Conservation (phyloP, 768 basidiomycete genomes). For the Suillus sp. region DNA sequence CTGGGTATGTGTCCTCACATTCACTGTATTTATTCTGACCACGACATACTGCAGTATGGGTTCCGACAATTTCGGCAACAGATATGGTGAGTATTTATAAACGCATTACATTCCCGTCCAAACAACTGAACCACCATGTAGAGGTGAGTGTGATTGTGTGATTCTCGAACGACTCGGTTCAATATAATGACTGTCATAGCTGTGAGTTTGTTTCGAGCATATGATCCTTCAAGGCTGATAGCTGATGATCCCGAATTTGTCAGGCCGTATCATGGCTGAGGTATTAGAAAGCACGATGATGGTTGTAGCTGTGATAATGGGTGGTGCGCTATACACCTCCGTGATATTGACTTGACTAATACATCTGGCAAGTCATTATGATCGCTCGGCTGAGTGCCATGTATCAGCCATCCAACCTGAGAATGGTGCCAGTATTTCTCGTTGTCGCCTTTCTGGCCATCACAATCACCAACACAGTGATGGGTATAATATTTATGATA, state of each 20-base stretch:
- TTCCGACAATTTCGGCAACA: neutral
- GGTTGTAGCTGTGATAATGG: neutral
- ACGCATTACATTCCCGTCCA: neutral
- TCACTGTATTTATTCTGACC: neutral
- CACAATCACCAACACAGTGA: neutral
- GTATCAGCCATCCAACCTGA: neutral
- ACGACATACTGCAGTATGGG: neutral
- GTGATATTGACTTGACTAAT: neutral
- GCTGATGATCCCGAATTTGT: neutral
- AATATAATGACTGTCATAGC: neutral
- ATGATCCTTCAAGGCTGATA: neutral
- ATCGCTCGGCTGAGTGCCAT: neutral
- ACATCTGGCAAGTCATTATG: neutral
- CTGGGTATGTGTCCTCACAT: neutral
- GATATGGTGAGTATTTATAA: neutral
- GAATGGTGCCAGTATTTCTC: neutral
- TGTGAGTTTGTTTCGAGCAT: neutral
- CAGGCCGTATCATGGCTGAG: neutral
- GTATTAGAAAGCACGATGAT: too few species aligned
- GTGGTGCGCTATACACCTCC: neutral
- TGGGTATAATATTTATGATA: accelerated
- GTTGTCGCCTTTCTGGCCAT: neutral
- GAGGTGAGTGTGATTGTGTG: neutral
- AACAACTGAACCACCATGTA: neutral
- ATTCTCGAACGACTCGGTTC: neutral